Base-by-base conservation (phyloP, 2,329 filamentous ascomycete genomes). In the Huntiella omanensis region DNA sequence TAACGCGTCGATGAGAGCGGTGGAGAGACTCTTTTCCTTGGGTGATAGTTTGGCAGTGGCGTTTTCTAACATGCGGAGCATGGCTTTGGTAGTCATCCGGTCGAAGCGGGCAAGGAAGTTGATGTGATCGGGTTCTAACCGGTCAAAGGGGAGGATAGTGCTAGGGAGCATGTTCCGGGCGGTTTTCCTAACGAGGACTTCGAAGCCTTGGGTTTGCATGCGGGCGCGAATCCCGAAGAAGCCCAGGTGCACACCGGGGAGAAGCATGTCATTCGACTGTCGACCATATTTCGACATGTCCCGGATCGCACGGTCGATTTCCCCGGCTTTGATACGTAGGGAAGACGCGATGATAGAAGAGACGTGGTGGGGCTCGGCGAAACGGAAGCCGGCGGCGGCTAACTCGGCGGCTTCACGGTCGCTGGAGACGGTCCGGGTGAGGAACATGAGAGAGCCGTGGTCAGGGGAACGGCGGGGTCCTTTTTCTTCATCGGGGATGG, bases 301-400 rank as follows among this genome's bases (percentile, higher is more conserved):
- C 7, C 65, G 62, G 10, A 93, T 63, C 47, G 77, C 74, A 4
- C 60, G 58, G 39, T 71, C 67, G 3, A 93, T 64, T n/a, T 75
- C 71, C 1, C 65, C 61, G 2, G 69, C 66, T 40, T 77, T 70
- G 47, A 92, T 77, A 55, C 88, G 82, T 68, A 93, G 80, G 51
- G 74, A 80, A 17, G 75, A 69, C 16, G 79, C 72, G 51, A 93
- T 75, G 37, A 75, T 73, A 13, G 73, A 68, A 10, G 74, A 69
- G 22, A 93, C 78, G 50, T 85, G 76, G 47, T 70, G 69, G 10
- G 77, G 62, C 33, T 74, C 69, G 2, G 81, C 81, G 54, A 93
- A 93, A n/a, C 81, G 74, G 58, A 78, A 92, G 1, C 86, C 85
- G 8, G 72, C 65, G 1, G 82, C 75, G 51, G 79, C 71, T 11